Conservation (phyloP, 2,329 filamentous ascomycete genomes). For the Gaeumannomyces sp. region DNA sequence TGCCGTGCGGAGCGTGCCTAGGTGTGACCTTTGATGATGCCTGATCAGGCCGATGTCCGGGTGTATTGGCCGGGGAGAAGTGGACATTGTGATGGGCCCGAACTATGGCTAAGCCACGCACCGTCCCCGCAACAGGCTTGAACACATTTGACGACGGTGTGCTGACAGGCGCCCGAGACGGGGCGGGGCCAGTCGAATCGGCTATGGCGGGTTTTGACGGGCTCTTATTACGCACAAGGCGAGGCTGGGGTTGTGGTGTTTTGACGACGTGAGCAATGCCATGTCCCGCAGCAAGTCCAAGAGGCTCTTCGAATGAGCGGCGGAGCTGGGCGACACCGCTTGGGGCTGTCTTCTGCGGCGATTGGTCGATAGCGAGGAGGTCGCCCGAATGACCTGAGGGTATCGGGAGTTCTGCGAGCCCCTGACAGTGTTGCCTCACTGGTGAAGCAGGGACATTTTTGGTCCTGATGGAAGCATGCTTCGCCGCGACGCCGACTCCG, state of each 20-base stretch:
- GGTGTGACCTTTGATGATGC: neutral
- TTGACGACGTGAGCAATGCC: neutral
- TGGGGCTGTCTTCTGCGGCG: too few species aligned
- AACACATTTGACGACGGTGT: neutral
- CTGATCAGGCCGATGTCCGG: neutral
- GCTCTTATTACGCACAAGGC: neutral
- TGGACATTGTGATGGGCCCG: neutral
- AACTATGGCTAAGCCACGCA: neutral
- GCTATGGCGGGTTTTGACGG: neutral
- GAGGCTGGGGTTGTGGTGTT: neutral
- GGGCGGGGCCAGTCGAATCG: too few species aligned
- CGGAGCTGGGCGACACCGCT: conserved; percentile 2
- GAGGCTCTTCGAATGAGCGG: neutral
- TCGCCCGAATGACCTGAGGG: neutral
- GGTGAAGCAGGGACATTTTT: neutral
- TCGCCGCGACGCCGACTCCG: too few species aligned
- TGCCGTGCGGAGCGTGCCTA: too few species aligned
- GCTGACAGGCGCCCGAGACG: too few species aligned
- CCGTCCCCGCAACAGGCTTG: neutral
- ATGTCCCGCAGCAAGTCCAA: neutral
- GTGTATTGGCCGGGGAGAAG: conserved; percentile 1
- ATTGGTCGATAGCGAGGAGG: too few species aligned
- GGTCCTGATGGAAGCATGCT: neutral
- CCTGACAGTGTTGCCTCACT: neutral
- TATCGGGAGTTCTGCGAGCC: neutral